These are phyloP conservation scores for Phytopythium ostracodes DNA, from an alignment of 352 stramenopile species.

Conservation along the genomic window DNA sequence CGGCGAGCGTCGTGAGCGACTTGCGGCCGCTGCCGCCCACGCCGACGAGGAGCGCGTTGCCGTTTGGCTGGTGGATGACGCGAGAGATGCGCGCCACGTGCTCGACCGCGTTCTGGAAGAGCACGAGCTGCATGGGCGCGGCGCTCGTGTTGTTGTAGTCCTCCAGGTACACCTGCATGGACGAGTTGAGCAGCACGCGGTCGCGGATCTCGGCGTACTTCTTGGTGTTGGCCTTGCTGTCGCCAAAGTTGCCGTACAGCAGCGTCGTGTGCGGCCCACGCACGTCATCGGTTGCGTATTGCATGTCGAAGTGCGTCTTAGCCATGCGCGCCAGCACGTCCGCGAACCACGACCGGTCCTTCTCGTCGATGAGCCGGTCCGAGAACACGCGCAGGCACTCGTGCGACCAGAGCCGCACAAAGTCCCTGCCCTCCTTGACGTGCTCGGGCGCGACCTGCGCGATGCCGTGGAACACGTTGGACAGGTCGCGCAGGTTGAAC, in stretches of 20 bases:
- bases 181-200: slow-evolving; percentile 62
- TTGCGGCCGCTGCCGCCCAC: slow-evolving; percentile 92
- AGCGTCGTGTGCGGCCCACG: slow-evolving; percentile 59
- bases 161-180: slow-evolving; percentile 91
- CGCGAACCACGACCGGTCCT: slow-evolving; percentile 86
- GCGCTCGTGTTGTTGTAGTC: slow-evolving; percentile 96
- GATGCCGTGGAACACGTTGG: slow-evolving; percentile 92
- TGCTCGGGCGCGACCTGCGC: slow-evolving; percentile 74
- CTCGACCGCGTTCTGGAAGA: slow-evolving; percentile 95
- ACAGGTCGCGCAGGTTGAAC: slow-evolving; percentile 93
- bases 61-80: slow-evolving; percentile 91
- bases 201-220: slow-evolving; percentile 90
- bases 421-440: slow-evolving; percentile 80
- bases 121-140: slow-evolving; percentile 91
- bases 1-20: slow-evolving; percentile 89
- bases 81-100: slow-evolving; percentile 92
- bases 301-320: slow-evolving; percentile 70
- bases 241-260: slow-evolving; percentile 89
- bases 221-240: slow-evolving; percentile 57
- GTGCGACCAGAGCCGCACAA: slow-evolving; percentile 90
- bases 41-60: slow-evolving; percentile 92
- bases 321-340: slow-evolving; percentile 65
- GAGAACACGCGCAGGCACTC: slow-evolving; percentile 91
- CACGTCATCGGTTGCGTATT: slow-evolving; percentile 59
- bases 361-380: slow-evolving; percentile 89